A percentile compares a stretch with the other conserved stretches of the same genome.
phyloP scores from a whole-genome alignment of 2,329 filamentous ascomycete species.

The Arthrobotrys sphaeroides region DNA sequence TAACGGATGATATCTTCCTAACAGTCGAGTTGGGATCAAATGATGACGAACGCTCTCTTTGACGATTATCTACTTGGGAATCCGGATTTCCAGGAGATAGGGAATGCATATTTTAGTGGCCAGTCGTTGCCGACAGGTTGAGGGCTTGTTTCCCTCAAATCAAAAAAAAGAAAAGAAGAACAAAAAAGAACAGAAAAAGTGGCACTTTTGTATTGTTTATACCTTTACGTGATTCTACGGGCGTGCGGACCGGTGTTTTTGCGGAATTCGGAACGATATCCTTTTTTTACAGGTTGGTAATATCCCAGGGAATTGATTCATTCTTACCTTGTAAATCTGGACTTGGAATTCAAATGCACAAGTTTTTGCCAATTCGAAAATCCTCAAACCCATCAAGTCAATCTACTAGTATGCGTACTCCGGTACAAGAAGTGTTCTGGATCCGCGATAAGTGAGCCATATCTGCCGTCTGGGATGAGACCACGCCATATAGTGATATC shows the following conservation, averaged over 20 bases:
- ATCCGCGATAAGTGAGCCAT: too few relatives aligned
- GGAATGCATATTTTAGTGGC: slow-evolving; percentile 41
- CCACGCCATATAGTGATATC: too few relatives aligned
- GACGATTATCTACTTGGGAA: slow-evolving; percentile 50
- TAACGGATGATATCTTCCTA: neutral
- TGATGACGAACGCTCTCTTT: slow-evolving; percentile 52
- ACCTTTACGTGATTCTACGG: slow-evolving; percentile 14
- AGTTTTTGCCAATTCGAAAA: too few relatives aligned
- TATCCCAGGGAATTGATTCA: neutral
- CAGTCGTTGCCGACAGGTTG: slow-evolving; percentile 21
- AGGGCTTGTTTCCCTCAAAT: neutral
- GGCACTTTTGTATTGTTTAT: neutral
- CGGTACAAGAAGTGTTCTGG: too few relatives aligned
- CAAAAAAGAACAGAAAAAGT: too few relatives aligned
- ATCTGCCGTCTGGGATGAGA: too few relatives aligned
- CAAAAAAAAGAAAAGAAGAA: too few relatives aligned
- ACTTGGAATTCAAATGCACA: too few relatives aligned
- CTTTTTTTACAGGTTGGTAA: neutral
- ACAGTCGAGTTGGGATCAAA: slow-evolving; percentile 51
- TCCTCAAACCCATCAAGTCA: too few relatives aligned
- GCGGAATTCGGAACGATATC: slow-evolving; percentile 10
- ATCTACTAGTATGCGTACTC: too few relatives aligned
- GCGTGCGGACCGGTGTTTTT: slow-evolving; percentile 38
- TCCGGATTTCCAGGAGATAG: slow-evolving; percentile 50
- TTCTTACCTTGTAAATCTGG: neutral